Percentiles rank a stretch among this genome's conserved stretches.
These are phyloP conservation scores for Apiospora saccharicola DNA, from an alignment of 2,329 filamentous ascomycete species.

Conservation along the genomic window DNA sequence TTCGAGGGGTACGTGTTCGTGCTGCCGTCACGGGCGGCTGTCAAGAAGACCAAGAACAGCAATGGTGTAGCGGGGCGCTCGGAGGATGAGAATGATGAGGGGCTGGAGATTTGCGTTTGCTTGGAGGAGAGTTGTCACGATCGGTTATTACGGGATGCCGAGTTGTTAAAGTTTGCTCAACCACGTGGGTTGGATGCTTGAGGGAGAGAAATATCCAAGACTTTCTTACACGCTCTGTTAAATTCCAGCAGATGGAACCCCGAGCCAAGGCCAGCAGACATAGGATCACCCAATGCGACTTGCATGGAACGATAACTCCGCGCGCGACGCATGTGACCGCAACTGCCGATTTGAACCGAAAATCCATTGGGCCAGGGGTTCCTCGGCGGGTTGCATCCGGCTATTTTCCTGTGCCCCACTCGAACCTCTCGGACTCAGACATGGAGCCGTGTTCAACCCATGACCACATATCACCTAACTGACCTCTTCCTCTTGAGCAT, in stretches of 20 bases:
- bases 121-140: slow-evolving; percentile 31
- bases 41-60: slow-evolving; percentile 13
- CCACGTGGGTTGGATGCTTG: background rate
- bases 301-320: background rate
- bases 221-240: too few species aligned
- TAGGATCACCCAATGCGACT: too few species aligned
- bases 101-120: slow-evolving; percentile 34
- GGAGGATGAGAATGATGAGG: slow-evolving; percentile 30
- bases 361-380: background rate
- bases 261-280: too few species aligned
- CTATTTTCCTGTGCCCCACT: background rate
- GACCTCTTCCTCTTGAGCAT: background rate
- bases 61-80: too few species aligned
- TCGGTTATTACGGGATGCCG: slow-evolving; percentile 32
- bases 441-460: background rate
- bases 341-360: background rate
- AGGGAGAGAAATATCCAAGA: background rate
- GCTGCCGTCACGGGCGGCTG: slow-evolving; percentile 30
- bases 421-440: background rate
- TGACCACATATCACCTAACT: background rate
- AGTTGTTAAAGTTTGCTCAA: slow-evolving; percentile 29
- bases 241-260: too few species aligned
- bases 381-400: background rate
- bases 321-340: too few species aligned
- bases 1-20: slow-evolving; percentile 35